Conservation (phyloP, 2,329 filamentous ascomycete species). For the Biscogniauxia marginata region DNA sequence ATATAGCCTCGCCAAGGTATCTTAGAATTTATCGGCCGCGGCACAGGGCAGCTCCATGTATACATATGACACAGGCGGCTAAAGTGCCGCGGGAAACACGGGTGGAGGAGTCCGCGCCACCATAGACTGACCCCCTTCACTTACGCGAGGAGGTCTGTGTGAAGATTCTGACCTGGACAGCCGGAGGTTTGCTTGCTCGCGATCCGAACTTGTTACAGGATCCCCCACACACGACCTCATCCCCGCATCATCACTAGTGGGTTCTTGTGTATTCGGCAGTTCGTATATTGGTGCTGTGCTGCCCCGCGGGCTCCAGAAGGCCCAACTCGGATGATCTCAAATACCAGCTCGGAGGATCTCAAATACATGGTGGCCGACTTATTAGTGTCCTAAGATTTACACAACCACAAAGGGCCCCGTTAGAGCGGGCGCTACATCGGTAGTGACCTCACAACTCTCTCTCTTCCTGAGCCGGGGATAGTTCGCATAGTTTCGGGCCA, state of each 20-base stretch:
- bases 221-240: slow-evolving; percentile 9
- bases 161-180: background rate
- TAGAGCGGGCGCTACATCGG: too few species aligned
- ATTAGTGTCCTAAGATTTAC: background rate
- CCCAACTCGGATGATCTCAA: background rate
- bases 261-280: slow-evolving; percentile 20
- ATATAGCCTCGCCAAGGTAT: background rate
- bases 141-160: background rate
- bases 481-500: background rate
- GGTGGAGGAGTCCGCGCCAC: slow-evolving; percentile 30
- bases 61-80: slow-evolving; percentile 12
- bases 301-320: background rate
- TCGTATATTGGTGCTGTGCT: slow-evolving; percentile 9
- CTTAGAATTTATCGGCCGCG: background rate
- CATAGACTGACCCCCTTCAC: background rate
- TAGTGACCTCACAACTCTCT: background rate
- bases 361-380: too few species aligned
- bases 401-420: background rate
- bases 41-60: background rate
- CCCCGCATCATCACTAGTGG: slow-evolving; percentile 21
- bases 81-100: slow-evolving; percentile 15
- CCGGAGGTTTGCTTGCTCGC: background rate
- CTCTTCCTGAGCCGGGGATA: background rate
- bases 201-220: background rate
- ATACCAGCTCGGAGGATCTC: background rate